These are phyloP conservation scores for Oxytropis ochrocephala DNA, from an alignment of 306 rosid species.

Conservation along the genomic window DNA sequence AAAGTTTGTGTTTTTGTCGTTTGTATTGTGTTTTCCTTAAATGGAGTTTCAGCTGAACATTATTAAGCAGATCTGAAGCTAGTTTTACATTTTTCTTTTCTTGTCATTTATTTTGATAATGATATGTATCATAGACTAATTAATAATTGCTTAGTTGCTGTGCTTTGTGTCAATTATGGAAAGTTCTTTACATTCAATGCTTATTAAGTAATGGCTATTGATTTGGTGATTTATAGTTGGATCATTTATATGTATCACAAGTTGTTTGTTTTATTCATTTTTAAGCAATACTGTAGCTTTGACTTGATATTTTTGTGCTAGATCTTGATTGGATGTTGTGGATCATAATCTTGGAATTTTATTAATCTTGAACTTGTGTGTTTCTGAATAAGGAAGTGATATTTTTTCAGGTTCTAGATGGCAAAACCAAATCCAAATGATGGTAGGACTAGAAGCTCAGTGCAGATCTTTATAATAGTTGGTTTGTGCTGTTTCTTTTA, in stretches of 20 bases:
- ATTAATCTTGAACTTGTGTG: neutral
- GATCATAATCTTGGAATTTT: constrained; percentile 12
- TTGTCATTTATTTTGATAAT: neutral
- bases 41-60: constrained; percentile 8
- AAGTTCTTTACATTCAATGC: neutral
- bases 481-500: constrained; percentile 93
- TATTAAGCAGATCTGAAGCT: constrained; percentile 30
- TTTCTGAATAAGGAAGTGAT: constrained; percentile 7
- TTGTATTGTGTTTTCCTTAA: neutral
- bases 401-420: constrained; percentile 53
- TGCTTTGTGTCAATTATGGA: constrained; percentile 5
- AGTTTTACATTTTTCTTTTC: neutral
- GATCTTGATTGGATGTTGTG: neutral
- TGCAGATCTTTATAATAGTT: constrained; percentile 78
- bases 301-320: neutral
- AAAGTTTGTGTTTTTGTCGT: neutral
- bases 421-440: constrained; percentile 66
- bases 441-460: constrained; percentile 78
- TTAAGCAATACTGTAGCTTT: neutral
- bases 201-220: neutral
- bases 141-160: constrained; percentile 20
- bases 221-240: constrained; percentile 1
- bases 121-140: neutral
- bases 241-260: neutral
- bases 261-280: constrained; percentile 8